A percentile compares a stretch with the other conserved stretches of the same genome.
Conservation (phyloP, 768 basidiomycete species). For the Chalciporus sphaerocephalus region DNA sequence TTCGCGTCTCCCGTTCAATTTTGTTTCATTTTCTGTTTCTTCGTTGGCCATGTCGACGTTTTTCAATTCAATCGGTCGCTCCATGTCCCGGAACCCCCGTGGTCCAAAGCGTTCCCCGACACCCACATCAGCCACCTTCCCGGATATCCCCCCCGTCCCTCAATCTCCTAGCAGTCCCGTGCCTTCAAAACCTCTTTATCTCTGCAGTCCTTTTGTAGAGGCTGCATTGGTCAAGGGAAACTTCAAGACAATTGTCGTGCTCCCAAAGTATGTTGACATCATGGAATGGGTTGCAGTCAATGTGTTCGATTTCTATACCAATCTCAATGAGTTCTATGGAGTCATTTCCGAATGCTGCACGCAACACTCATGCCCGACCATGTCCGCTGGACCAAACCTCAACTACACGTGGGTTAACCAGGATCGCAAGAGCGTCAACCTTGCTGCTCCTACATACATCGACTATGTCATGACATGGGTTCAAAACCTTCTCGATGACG, state of each 20-base stretch:
- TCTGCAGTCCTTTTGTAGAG: conserved; percentile 93
- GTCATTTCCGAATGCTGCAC: conserved; percentile 93
- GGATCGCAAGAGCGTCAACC: conserved; percentile 78
- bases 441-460: conserved; percentile 94
- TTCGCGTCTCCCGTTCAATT: conserved; percentile 4
- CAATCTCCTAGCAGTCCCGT: conserved; percentile 33
- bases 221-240: conserved; percentile 95
- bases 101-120: conserved; percentile 70
- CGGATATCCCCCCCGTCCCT: conserved; percentile 41
- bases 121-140: conserved; percentile 62
- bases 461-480: conserved; percentile 98
- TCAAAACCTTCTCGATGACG: conserved; percentile 91
- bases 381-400: conserved; percentile 81
- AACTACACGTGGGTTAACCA: conserved; percentile 96
- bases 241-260: conserved; percentile 96
- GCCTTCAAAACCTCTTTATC: conserved; percentile 66
- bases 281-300: conserved; percentile 98
- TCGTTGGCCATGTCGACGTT: conserved; percentile 3
- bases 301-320: conserved; percentile 96
- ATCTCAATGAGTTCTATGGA: conserved; percentile 95
- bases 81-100: conserved; percentile 71
- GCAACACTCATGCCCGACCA: conserved; percentile 81
- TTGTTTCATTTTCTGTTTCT: background rate
- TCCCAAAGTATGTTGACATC: conserved; percentile 92
- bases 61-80: conserved; percentile 63